Percentiles rank a stretch among this genome's conserved stretches.
Conservation (phyloP, 1,284 basidiomycete genomes). For the Boletus holoroseus region DNA sequence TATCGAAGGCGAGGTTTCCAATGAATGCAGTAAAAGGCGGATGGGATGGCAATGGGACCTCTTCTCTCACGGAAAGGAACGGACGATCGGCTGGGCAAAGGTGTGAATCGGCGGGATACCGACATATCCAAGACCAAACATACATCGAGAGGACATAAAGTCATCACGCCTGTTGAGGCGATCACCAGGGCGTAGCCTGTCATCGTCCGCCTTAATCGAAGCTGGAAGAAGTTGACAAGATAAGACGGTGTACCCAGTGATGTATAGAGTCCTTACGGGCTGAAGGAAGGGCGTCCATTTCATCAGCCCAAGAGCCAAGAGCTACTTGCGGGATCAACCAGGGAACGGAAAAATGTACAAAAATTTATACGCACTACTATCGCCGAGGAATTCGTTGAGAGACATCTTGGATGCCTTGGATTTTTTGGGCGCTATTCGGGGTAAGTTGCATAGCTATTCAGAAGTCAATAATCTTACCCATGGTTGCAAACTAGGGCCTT, state of each 20-base stretch:
- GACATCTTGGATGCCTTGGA: constrained; percentile 82
- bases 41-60: constrained; percentile 89
- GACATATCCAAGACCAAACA: constrained; percentile 26
- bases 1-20: constrained; percentile 93
- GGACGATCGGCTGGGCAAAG: constrained; percentile 53
- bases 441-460: constrained; percentile 13
- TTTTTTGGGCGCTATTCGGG: constrained; percentile 65
- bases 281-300: constrained; percentile 84
- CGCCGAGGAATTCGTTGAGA: constrained; percentile 83
- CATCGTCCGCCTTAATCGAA: constrained; percentile 56
- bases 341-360: constrained; percentile 7
- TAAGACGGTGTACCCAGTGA: constrained; percentile 17
- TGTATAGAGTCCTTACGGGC: constrained; percentile 63
- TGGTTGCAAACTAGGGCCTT: constrained; percentile 17
- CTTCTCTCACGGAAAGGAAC: constrained; percentile 65
- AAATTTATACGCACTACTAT: constrained; percentile 55
- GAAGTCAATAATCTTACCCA: constrained; percentile 21
- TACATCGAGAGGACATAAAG: constrained; percentile 56
- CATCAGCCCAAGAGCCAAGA: constrained; percentile 93
- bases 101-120: constrained; percentile 12
- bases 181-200: constrained; percentile 45
- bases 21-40: constrained; percentile 96
- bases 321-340: constrained; percentile 40
- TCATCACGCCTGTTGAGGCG: constrained; percentile 58
- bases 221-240: constrained; percentile 39